Evolutionary conservation across 495 filamentous ascomycete species (phyloP), one percentile per base, ranked within the genome.

Genomic region (Chaetomium fimeti): DNA sequence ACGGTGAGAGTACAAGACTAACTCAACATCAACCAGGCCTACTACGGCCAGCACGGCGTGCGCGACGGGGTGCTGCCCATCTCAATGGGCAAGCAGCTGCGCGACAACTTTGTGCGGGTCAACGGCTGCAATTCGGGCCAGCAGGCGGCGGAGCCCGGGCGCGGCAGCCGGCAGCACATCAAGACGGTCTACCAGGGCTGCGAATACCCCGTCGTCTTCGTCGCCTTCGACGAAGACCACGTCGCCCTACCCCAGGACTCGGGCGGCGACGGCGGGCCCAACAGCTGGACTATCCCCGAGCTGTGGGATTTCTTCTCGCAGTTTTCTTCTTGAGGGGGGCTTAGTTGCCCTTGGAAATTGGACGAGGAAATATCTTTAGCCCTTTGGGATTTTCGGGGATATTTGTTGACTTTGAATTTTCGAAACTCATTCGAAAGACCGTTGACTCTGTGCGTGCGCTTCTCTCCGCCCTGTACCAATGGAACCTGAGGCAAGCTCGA

Each of bases 151-250:
- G 42, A 45, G 42, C 42, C 42, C 42, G 42, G 12, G 3, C 15
- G 15, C 42, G 11, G 11, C 13, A 45, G 42, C 42, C 13, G 18
- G 11, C 15, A 15, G 1, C 42, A 45, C 42, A 25, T 52, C 24
- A 52, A 52, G 24, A 52, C 49, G 24, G 22, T 28, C 24, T 52
- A 52, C 25, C 22, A 27, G 49, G 49, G 49, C 24, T 52, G 49
- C 24, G 16, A 16, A 3, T 28, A 52, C 22, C 49, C 49, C 24
- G 49, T 52, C 27, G 27, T 25, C 24, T 52, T 24, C 11, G 18
- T 16, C 9, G 24, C 32, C 32, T 36, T 36, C 8, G 32, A 36
- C 32, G 32, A 36, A 9, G 32, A 36, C 32, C 32, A 36, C 32
- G 32, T 36, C 32, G 32, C 32, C 5, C 32, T 36, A 9, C 32